These are phyloP conservation scores for Metarhizium anisopliae DNA, from an alignment of 2,329 filamentous ascomycete species.

Conservation along the genomic window DNA sequence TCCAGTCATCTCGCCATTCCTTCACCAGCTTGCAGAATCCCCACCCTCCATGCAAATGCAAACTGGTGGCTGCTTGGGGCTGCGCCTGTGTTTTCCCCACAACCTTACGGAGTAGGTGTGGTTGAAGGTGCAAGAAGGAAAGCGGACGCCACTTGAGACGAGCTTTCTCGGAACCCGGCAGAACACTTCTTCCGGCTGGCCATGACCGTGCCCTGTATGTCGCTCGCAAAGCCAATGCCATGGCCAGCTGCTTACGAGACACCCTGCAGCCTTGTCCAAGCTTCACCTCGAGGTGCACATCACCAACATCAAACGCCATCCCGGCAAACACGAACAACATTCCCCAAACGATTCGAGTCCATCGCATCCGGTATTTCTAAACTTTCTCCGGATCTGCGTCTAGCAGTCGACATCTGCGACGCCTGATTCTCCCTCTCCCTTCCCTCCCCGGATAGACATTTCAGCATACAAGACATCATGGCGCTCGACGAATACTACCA, in stretches of 20 bases:
- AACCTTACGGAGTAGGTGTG: too few relatives aligned
- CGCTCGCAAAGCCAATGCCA: background rate
- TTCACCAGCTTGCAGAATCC: background rate
- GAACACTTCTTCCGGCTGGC: constrained; percentile 8
- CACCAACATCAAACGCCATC: background rate
- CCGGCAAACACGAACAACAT: background rate
- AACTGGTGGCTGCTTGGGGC: too few relatives aligned
- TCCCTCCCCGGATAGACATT: background rate
- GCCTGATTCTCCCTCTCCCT: background rate
- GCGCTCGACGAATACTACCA: constrained; percentile 98
- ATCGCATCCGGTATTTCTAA: background rate
- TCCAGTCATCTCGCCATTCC: background rate
- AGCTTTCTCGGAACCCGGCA: constrained; percentile 8
- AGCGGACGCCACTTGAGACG: background rate
- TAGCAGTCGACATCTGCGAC: background rate
- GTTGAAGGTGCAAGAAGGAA: too few relatives aligned
- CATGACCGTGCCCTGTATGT: background rate
- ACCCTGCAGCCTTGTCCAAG: constrained; percentile 14
- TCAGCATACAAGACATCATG: constrained; percentile 51
- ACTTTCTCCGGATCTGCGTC: background rate
- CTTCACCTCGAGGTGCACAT: constrained; percentile 7
- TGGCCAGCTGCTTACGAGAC: constrained; percentile 14
- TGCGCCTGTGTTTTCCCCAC: too few relatives aligned
- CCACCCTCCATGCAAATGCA: background rate
- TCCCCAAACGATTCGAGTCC: background rate